Evolutionary conservation across 2,329 filamentous ascomycete genomes (phyloP), one percentile per base, ranked within the genome.

Genomic region (Thielaviopsis punctulata): DNA sequence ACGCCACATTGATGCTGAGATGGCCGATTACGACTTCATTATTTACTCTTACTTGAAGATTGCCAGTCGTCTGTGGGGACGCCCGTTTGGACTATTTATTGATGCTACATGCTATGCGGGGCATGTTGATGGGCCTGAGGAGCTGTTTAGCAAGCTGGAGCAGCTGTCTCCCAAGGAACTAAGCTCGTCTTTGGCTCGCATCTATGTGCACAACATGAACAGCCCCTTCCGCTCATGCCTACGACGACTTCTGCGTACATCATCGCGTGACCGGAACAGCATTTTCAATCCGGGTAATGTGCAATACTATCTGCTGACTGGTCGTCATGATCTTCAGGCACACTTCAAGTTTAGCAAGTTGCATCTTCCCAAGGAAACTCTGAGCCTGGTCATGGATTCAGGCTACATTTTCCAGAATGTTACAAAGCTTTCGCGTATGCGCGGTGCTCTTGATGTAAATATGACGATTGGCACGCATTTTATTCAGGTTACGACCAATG

Each of bases 151-250:
- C 51, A 80, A 75, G 58, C 65, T 82, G 8, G 79, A 83, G 59
- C 65, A 75, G 10, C 69, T 84, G 2, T 79, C 76, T 3, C 80
- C 80, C 0, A 69, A 70, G 0, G 80, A 84, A 58, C 62, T 84
- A 45, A 70, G 73, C 1, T 70, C 69, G 49, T 76, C 80, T 55
- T 65, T 84, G 3, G 69, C 73, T 1, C 71, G 79, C 36, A 71
- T 82, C 41, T 84, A 84, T 57, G 70, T 84, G 15, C 84, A 84
- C 64, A 84, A 84, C 60, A 84, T 84, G 79, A 84, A 84, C 59
- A 82, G 76, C 59, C 74, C 78, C 10, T 83, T 81, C 62, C 73
- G 76, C 73, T 80, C 82, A 69, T 83, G 78, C 58, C 77, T 84
- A 59, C 72, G 80, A 4, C 73, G 79, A 22, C 68, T 83, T 21